Conservation (phyloP, 2,329 filamentous ascomycete genomes). For the Chaetomium olivaceum region DNA sequence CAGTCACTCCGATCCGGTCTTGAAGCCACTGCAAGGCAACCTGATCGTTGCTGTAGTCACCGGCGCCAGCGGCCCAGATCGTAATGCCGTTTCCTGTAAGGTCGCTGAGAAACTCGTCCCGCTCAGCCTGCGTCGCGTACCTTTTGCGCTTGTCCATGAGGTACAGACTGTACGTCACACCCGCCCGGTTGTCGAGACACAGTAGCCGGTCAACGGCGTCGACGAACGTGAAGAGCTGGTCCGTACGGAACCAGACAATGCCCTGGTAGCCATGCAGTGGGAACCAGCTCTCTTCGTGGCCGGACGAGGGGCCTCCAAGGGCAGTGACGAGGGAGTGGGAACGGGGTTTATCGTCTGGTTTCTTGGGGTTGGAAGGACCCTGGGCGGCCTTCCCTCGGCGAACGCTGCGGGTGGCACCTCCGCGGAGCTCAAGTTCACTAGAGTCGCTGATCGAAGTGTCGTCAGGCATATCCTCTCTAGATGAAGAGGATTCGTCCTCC, state of each 20-base stretch:
- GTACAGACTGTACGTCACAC: conserved; percentile 28
- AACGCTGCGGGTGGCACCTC: not conserved
- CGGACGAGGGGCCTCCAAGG: conserved; percentile 1
- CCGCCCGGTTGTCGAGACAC: conserved; percentile 28
- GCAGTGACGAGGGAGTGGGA: not conserved
- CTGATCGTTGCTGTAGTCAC: conserved; percentile 27
- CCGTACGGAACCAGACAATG: conserved; percentile 28
- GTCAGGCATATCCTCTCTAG: not conserved
- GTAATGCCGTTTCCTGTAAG: conserved; percentile 6
- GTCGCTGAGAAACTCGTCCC: conserved; percentile 7
- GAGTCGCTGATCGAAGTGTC: not conserved
- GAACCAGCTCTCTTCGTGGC: conserved; percentile 17
- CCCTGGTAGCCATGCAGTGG: conserved; percentile 32
- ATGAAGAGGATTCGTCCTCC: not conserved
- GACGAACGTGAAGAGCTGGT: conserved; percentile 29
- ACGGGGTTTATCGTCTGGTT: not conserved
- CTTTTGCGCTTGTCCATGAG: conserved; percentile 25
- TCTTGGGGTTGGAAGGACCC: not conserved
- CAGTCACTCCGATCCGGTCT: not conserved
- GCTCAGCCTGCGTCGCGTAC: conserved; percentile 12
- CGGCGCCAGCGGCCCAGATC: conserved; percentile 21
- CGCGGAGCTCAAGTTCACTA: conserved; percentile 16
- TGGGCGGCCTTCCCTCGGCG: not conserved
- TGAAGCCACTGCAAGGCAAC: conserved; percentile 22
- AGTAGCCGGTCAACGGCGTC: conserved; percentile 34